Conservation (phyloP, 306 rosid species). For the Lupinus albus region DNA sequence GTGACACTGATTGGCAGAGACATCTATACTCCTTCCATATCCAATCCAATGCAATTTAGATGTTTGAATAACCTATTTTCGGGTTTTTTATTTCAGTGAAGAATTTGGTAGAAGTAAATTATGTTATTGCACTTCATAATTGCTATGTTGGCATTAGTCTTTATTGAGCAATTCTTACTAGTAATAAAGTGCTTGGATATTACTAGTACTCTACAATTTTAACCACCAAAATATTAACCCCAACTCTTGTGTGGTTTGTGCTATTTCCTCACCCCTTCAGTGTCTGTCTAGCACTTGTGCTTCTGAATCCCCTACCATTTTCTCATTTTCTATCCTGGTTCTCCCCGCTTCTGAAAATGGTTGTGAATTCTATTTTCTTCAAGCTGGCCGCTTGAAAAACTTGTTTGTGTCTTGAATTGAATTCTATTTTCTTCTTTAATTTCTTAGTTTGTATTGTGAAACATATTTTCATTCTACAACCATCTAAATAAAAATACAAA, state of each 20-base stretch:
- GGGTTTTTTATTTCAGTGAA: neutral
- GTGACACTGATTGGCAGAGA: neutral
- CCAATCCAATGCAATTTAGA: neutral
- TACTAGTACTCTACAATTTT: neutral
- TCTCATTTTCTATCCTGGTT: neutral
- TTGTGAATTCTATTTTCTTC: neutral
- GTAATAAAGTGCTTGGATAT: neutral
- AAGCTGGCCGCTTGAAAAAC: constrained; percentile 2
- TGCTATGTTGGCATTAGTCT: neutral
- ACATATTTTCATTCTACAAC: too few species aligned
- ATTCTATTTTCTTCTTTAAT: too few species aligned
- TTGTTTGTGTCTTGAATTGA: neutral
- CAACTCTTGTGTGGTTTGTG: neutral
- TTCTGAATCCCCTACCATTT: neutral
- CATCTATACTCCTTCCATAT: neutral
- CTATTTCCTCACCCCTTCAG: neutral
- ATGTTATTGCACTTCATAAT: neutral
- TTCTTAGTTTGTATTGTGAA: too few species aligned
- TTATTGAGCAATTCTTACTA: neutral
- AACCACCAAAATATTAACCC: neutral
- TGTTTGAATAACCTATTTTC: neutral
- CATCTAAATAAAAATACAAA: too few species aligned
- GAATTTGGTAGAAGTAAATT: neutral
- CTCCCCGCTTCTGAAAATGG: neutral
- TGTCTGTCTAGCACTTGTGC: neutral